Conservation (phyloP, 345 rosid genomes). For the Carallia brachiata region DNA sequence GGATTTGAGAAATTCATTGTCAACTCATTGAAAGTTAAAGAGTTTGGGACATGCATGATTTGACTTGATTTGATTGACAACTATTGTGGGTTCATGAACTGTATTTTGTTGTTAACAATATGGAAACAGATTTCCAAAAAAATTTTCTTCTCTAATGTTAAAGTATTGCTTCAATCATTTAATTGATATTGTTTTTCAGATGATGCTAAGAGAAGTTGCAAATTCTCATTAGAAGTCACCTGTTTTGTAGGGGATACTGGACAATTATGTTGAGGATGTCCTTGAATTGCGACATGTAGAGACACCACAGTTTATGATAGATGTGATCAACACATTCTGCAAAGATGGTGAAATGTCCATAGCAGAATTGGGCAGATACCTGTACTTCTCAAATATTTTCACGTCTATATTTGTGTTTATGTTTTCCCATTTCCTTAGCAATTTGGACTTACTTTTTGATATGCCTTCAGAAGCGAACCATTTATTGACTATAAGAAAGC, state of each 20-base stretch:
- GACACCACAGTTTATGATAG: conserved; percentile 16
- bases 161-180: neutral
- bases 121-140: too few relatives aligned
- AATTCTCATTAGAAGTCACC: neutral
- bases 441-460: neutral
- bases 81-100: too few relatives aligned
- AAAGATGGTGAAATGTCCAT: conserved; percentile 21
- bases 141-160: too few relatives aligned
- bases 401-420: neutral
- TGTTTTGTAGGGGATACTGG: conserved; percentile 29
- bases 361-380: neutral
- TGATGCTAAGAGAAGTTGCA: neutral
- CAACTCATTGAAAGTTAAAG: too few relatives aligned
- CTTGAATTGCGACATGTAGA: conserved; percentile 1
- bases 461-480: conserved; percentile 17
- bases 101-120: too few relatives aligned
- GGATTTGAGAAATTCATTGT: too few relatives aligned
- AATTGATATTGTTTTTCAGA: neutral
- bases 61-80: neutral
- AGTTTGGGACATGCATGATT: neutral
- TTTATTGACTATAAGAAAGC: conserved; percentile 21
- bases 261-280: conserved; percentile 16
- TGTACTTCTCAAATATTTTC: conserved; percentile 12
- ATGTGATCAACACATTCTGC: conserved; percentile 18
- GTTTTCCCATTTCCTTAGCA: neutral